Percentiles rank a stretch among this genome's conserved stretches.
These are phyloP conservation scores for Lentinus tigrinus DNA, from an alignment of 768 basidiomycete genomes.

Conservation along the genomic window DNA sequence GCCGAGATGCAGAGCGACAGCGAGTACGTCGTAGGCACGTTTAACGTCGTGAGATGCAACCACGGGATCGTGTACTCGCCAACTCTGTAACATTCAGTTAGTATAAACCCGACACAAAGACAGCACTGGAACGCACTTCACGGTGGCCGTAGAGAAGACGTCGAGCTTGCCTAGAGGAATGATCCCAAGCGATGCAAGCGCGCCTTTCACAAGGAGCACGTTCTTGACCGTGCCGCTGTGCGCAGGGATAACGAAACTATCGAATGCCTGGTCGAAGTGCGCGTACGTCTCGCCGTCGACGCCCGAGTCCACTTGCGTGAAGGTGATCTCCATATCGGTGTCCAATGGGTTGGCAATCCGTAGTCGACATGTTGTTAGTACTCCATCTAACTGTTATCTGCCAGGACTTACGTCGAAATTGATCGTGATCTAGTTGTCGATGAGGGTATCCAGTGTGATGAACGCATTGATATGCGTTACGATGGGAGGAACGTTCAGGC, in stretches of 20 bases:
- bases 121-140: conserved; percentile 23
- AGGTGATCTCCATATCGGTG: conserved; percentile 54
- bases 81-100: conserved; percentile 27
- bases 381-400: no score
- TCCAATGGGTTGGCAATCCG: conserved; percentile 50
- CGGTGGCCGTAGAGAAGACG: conserved; percentile 47
- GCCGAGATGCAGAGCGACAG: conserved; percentile 11
- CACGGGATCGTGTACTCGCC: conserved; percentile 66
- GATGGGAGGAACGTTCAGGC: conserved; percentile 51
- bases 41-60: conserved; percentile 55
- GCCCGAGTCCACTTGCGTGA: conserved; percentile 54
- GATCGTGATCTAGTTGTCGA: conserved; percentile 18
- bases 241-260: conserved; percentile 54
- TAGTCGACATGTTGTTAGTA: conserved; percentile 36
- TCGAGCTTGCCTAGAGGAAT: conserved; percentile 56
- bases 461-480: conserved; percentile 56
- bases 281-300: conserved; percentile 56
- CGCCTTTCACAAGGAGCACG: conserved; percentile 60
- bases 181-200: conserved; percentile 53
- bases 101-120: background rate
- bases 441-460: conserved; percentile 49
- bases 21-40: conserved; percentile 51
- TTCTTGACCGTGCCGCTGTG: conserved; percentile 54
- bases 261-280: conserved; percentile 54
- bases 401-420: conserved; percentile 18